Evolutionary conservation across 2,329 filamentous ascomycete species (phyloP).

Genomic region (Aspergillus chevalieri): DNA sequence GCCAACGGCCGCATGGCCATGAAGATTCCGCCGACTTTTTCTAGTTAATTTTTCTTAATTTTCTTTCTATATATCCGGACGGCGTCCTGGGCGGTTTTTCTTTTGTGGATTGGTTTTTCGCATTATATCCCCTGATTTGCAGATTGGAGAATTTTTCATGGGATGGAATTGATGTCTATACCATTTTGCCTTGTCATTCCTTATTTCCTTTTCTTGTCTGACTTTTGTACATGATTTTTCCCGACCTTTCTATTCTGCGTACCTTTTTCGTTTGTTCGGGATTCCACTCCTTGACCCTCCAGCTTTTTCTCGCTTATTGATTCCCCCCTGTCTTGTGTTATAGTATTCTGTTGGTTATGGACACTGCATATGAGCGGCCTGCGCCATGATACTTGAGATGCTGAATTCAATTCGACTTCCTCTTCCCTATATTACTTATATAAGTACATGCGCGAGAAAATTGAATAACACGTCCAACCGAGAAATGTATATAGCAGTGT

Average conservation of each 20-base stretch:
- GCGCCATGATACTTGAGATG: background rate
- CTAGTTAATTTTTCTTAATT: background rate
- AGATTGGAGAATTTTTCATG: conserved; percentile 6
- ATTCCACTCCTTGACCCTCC: background rate
- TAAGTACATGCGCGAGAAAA: no score
- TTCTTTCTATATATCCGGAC: conserved; percentile 5
- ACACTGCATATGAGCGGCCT: background rate
- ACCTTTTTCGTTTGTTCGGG: conserved; percentile 4
- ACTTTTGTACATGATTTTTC: conserved; percentile 14
- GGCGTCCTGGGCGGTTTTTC: conserved; percentile 16
- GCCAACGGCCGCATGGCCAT: conserved; percentile 30
- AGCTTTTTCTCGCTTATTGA: background rate
- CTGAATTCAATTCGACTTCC: background rate
- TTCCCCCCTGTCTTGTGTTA: background rate
- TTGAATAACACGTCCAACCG: background rate
- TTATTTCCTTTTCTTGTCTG: conserved; percentile 1
- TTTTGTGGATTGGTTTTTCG: conserved; percentile 3
- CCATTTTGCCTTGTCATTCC: conserved; percentile 4
- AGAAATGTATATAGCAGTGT: background rate
- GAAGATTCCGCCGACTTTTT: conserved; percentile 23
- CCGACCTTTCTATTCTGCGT: conserved; percentile 5
- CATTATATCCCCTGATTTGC: conserved; percentile 1
- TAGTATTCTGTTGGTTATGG: background rate
- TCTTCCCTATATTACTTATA: background rate
- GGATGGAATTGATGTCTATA: conserved; percentile 12